Evolutionary conservation across 192 early-diverging fungal genomes (phyloP).

Genomic region (Podila horticola): DNA sequence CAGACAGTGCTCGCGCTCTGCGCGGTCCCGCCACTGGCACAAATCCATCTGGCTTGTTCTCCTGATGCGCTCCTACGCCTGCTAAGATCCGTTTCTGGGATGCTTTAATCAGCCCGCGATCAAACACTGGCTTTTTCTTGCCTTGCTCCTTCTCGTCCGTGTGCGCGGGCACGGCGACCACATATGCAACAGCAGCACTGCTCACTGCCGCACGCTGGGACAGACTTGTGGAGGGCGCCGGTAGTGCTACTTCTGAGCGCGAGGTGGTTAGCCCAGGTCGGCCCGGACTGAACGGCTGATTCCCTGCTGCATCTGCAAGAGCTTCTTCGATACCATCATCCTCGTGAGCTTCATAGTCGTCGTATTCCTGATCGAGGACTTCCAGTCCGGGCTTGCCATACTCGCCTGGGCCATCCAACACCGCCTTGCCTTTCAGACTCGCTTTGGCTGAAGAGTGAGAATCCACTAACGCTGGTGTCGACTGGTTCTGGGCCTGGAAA

Average conservation of each 20-base stretch:
- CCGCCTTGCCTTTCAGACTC: background rate
- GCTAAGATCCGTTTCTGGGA: conserved; percentile 47
- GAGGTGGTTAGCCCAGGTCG: background rate
- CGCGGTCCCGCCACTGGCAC: conserved; percentile 1
- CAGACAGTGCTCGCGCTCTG: conserved; percentile 35
- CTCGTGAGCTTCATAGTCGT: background rate
- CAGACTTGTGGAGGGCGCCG: conserved; percentile 14
- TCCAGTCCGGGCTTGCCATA: background rate
- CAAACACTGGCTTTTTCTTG: conserved; percentile 27
- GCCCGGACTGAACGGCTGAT: background rate
- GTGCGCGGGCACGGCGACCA: conserved; percentile 31
- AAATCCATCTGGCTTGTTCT: background rate
- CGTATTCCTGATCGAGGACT: background rate
- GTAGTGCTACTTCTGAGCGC: background rate
- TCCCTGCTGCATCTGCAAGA: background rate
- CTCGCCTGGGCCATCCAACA: background rate
- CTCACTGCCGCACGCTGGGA: conserved; percentile 21
- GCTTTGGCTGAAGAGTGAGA: background rate
- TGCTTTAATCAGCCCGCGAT: conserved; percentile 35
- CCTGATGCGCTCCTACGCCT: conserved; percentile 10
- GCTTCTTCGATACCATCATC: background rate
- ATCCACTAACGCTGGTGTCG: background rate
- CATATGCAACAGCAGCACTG: conserved; percentile 39
- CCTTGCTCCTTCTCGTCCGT: conserved; percentile 11
- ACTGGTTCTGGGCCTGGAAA: conserved; percentile 14